Percentiles rank a stretch among this genome's conserved stretches.
phyloP scores from a whole-genome alignment of 495 filamentous ascomycete genomes.

The Xylaria nigripes region DNA sequence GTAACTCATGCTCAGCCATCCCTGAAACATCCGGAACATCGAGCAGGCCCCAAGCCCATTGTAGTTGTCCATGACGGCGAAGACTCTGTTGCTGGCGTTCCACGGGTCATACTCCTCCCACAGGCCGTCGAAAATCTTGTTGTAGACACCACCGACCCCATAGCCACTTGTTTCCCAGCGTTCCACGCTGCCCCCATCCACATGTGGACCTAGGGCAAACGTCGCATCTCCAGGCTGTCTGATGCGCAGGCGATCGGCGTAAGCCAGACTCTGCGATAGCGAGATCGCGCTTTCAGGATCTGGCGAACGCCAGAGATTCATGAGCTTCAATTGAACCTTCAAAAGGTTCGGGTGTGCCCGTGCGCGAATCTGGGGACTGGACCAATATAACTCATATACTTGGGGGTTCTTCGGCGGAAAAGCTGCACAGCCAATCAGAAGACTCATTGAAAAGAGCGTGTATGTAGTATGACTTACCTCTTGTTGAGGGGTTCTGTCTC shows the following conservation, averaged over 20 bases:
- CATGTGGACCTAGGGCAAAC: conserved; percentile 79
- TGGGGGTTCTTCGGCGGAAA: conserved; percentile 51
- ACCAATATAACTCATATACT: conserved; percentile 89
- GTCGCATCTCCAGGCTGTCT: conserved; percentile 62
- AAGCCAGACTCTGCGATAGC: conserved; percentile 53
- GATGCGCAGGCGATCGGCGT: conserved; percentile 80
- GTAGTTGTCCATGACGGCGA: conserved; percentile 67
- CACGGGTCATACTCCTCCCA: conserved; percentile 83
- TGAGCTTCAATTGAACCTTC: conserved; percentile 59
- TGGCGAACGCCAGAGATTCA: conserved; percentile 63
- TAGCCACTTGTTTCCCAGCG: conserved; percentile 82
- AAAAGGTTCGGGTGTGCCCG: conserved; percentile 65
- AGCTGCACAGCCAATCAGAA: conserved; percentile 32
- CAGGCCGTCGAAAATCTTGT: conserved; percentile 58
- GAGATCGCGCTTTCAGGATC: conserved; percentile 54
- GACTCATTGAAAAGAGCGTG: background rate
- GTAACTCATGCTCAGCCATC: conserved; percentile 74
- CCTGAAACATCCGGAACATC: conserved; percentile 83
- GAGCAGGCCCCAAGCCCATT: conserved; percentile 74
- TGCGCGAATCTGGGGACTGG: conserved; percentile 63
- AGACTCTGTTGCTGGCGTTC: conserved; percentile 61
- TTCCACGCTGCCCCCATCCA: conserved; percentile 78
- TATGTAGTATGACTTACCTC: conserved; percentile 25
- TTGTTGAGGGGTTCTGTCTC: conserved; percentile 49
- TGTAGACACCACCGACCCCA: conserved; percentile 58